phyloP scores from a whole-genome alignment of 1,139 yeast species.

The Hansenula anomala region DNA sequence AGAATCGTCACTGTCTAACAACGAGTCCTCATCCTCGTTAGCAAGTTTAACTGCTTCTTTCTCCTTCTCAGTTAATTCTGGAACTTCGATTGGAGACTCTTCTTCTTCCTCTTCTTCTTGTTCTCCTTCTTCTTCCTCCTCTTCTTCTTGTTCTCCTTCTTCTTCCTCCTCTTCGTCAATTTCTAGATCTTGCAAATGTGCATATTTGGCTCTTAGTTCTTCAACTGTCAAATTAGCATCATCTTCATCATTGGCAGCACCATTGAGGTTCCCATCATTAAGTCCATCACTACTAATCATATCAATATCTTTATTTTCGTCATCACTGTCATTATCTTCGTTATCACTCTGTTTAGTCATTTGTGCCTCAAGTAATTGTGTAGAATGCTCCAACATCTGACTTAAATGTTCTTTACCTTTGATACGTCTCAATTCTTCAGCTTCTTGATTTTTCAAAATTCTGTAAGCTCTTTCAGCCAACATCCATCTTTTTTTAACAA shows the following conservation, averaged over 20 bases:
- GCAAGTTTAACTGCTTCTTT: constrained; percentile 19
- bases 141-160: constrained; percentile 21
- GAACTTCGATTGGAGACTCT: constrained; percentile 19
- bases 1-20: constrained; percentile 22
- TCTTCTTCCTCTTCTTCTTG: constrained; percentile 18
- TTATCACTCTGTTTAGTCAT: constrained; percentile 33
- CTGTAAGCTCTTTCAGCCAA: constrained; percentile 82
- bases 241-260: constrained; percentile 25
- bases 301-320: constrained; percentile 5
- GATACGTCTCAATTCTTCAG: constrained; percentile 63
- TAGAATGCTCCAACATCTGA: constrained; percentile 86
- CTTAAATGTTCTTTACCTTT: constrained; percentile 87
- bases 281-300: no score
- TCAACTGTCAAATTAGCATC: constrained; percentile 63
- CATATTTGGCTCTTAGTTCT: constrained; percentile 61
- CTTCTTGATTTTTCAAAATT: constrained; percentile 45
- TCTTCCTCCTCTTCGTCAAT: constrained; percentile 19
- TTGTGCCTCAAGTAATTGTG: constrained; percentile 85
- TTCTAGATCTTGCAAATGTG: constrained; percentile 37
- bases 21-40: constrained; percentile 17
- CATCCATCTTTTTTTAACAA: constrained; percentile 87
- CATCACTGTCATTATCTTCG: constrained; percentile 10
- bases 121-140: constrained; percentile 17
- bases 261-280: no score
- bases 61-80: constrained; percentile 21